Conservation (phyloP, 202 grass and related monocot species). For the Digitaria exilis region DNA sequence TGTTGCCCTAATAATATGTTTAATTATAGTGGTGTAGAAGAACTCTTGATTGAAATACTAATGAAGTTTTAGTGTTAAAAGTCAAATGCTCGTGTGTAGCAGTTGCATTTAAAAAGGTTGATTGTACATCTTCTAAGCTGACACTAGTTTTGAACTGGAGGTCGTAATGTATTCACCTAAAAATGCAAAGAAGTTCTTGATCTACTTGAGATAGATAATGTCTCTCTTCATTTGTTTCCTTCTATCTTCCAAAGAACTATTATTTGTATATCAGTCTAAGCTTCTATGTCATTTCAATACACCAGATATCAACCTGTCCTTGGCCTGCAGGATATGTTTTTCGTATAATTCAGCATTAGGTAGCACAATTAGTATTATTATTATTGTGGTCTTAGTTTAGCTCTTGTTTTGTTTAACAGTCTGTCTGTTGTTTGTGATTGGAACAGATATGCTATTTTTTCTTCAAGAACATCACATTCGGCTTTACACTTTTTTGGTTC, state of each 20-base stretch:
- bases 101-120: background rate
- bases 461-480: conserved; percentile 78
- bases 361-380: background rate
- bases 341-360: conserved; percentile 9
- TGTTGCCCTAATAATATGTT: background rate
- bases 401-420: conserved; percentile 38
- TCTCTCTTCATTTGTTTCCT: conserved; percentile 3
- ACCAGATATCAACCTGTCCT: conserved; percentile 1
- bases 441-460: conserved; percentile 86
- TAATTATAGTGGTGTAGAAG: background rate
- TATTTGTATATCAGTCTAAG: background rate
- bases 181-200: background rate
- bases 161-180: background rate
- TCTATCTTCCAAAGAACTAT: background rate
- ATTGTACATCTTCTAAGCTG: background rate
- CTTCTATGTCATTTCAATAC: background rate
- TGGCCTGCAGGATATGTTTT: background rate
- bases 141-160: background rate
- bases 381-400: conserved; percentile 14
- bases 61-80: background rate
- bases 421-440: conserved; percentile 29
- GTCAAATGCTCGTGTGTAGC: background rate
- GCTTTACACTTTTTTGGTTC: conserved; percentile 82
- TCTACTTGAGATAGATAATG: conserved; percentile 3
- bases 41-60: background rate